Percentiles rank a stretch among this genome's conserved stretches.
Evolutionary conservation across 1,284 basidiomycete species (phyloP).

Genomic region (Sporisorium iseilematis-ciliati): DNA sequence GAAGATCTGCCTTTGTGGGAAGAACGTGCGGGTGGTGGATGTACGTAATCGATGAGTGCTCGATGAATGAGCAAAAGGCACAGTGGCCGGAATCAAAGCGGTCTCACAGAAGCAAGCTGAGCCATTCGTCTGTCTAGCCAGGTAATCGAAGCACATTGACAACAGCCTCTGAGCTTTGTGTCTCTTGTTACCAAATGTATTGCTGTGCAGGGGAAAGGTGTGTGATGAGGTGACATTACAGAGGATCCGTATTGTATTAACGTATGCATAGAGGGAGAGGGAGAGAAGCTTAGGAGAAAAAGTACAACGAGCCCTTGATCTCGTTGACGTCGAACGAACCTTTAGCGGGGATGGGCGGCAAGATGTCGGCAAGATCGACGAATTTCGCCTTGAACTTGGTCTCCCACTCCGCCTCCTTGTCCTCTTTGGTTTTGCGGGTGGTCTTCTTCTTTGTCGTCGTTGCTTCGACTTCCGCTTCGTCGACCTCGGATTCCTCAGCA

Average conservation of each 20-base stretch:
- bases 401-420: constrained; percentile 38
- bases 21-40: no score
- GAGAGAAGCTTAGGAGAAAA: constrained; percentile 55
- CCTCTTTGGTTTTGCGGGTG: constrained; percentile 17
- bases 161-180: neutral
- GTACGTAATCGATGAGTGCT: no score
- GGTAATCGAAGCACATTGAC: neutral
- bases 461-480: constrained; percentile 12
- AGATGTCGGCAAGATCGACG: constrained; percentile 79
- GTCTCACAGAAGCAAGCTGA: no score
- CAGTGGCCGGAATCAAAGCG: no score
- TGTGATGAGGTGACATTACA: constrained; percentile 9
- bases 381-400: constrained; percentile 72
- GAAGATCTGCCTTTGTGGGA: no score
- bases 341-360: constrained; percentile 87
- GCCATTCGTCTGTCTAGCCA: no score
- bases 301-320: constrained; percentile 73
- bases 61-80: no score
- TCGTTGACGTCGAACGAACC: constrained; percentile 88
- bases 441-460: constrained; percentile 13
- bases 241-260: neutral
- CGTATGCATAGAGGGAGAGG: neutral
- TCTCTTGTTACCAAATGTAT: constrained; percentile 2
- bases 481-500: constrained; percentile 17
- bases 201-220: constrained; percentile 8